Evolutionary conservation across 2,329 filamentous ascomycete species (phyloP), one percentile per base, ranked within the genome.

Genomic region (Fusarium cyanostomum): DNA sequence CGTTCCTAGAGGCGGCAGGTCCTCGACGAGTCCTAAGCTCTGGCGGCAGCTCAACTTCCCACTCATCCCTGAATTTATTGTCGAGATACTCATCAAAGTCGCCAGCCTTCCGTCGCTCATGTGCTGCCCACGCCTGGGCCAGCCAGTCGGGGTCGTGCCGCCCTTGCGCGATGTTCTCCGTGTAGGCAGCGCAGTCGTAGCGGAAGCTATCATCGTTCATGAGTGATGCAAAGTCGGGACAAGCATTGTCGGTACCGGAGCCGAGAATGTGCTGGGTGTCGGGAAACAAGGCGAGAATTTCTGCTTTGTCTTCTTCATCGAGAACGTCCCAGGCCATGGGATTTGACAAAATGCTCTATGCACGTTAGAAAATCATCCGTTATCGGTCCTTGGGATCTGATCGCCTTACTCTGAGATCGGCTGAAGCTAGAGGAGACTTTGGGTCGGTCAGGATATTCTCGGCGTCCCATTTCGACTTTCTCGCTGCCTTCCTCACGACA

Each of bases 131-230:
- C 1, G 85, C 84, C 52, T 81, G 76, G 13, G 69, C 73, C 8
- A 87, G 77, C 84, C 84, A 87, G 12, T 78, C 77, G 2, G 79
- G 77, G 62, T 86, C 83, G 55, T 86, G 82, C 30, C 77, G 79
- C 4, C 84, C 84, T 31, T 75, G 72, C 6, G 70, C 62, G 15
- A 87, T 72, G 60, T 82, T 76, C 30, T 81, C 78, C 27, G 77
- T 78, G 67, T 82, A 83, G 4, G 75, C 75, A 1, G 79, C 76
- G 48, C 80, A 78, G 67, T 82, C 80, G 42, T 80, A 72, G 10
- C 81, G 80, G 66, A 83, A 83, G 62, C 77, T 77, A 63, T 81
- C 75, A 67, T 80, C 80, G 62, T 80, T 82, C 57, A 77, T 75
- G 10, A 84, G 75, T 12, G 77, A 75, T 4, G 67, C 69, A 39